Conservation (phyloP, 192 early-diverging fungal species). For the Gonapodya sp. region DNA sequence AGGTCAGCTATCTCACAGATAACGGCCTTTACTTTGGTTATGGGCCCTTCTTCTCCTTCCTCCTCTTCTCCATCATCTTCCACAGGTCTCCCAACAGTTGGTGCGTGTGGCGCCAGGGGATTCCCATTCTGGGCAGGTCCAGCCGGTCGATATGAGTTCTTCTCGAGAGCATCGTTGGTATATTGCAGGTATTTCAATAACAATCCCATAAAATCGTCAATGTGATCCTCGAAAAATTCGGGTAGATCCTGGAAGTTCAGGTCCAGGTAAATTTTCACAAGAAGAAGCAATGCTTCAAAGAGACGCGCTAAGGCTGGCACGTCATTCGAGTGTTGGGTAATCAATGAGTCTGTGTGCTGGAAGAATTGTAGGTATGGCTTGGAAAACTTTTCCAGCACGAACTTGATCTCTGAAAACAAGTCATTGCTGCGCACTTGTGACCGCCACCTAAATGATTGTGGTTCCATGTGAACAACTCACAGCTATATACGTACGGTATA, state of each 20-base stretch:
- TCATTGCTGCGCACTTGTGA: slow-evolving; percentile 66
- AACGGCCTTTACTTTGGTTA: slow-evolving; percentile 85
- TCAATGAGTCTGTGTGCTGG: slow-evolving; percentile 67
- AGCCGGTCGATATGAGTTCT: background rate
- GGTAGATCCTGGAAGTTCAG: slow-evolving; percentile 95
- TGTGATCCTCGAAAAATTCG: slow-evolving; percentile 92
- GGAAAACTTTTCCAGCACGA: slow-evolving; percentile 77
- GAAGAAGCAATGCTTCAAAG: slow-evolving; percentile 60
- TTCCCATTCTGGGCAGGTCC: background rate
- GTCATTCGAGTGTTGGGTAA: slow-evolving; percentile 58
- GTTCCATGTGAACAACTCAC: too few species aligned
- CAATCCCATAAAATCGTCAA: slow-evolving; percentile 66
- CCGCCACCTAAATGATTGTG: slow-evolving; percentile 58
- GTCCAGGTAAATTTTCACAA: slow-evolving; percentile 87
- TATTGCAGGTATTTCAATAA: slow-evolving; percentile 85
- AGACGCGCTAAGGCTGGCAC: slow-evolving; percentile 54
- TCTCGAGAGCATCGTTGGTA: slow-evolving; percentile 57
- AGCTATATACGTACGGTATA: too few species aligned
- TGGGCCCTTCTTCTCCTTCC: slow-evolving; percentile 75
- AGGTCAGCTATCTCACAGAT: slow-evolving; percentile 89
- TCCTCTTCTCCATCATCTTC: slow-evolving; percentile 18
- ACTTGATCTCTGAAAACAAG: slow-evolving; percentile 85
- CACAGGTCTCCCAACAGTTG: background rate
- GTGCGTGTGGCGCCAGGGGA: background rate
- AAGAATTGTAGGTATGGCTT: slow-evolving; percentile 74